phyloP scores from a whole-genome alignment of 345 rosid genomes.

The Bretschneidera sinensis region DNA sequence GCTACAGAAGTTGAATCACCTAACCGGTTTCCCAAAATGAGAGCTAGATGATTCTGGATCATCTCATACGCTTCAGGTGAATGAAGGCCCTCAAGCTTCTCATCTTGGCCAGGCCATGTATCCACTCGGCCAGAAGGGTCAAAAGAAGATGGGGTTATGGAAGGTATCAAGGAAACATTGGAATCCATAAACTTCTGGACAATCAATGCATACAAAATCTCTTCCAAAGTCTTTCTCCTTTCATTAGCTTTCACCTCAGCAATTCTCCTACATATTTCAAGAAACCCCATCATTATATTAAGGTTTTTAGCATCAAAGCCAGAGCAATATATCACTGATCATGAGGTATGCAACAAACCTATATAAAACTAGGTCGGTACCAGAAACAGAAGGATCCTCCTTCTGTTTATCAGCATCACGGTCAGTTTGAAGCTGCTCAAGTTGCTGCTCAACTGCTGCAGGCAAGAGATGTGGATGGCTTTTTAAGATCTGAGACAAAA shows the following conservation, averaged over 20 bases:
- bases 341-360: conserved; percentile 40
- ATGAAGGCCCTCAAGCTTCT: conserved; percentile 70
- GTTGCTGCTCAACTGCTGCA: conserved; percentile 95
- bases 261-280: conserved; percentile 58
- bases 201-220: conserved; percentile 81
- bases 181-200: conserved; percentile 96
- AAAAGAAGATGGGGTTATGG: conserved; percentile 40
- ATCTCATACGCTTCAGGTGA: conserved; percentile 88
- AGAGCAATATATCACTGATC: neutral
- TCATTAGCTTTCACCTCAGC: conserved; percentile 94
- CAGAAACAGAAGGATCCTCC: conserved; percentile 62
- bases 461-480: conserved; percentile 95
- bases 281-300: conserved; percentile 4
- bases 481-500: conserved; percentile 69
- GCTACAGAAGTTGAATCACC: conserved; percentile 56
- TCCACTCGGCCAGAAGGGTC: conserved; percentile 62
- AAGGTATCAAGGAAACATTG: conserved; percentile 66
- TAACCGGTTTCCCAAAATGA: conserved; percentile 69
- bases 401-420: conserved; percentile 62
- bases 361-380: conserved; percentile 73
- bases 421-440: conserved; percentile 86
- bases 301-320: neutral
- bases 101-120: conserved; percentile 61
- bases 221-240: conserved; percentile 71
- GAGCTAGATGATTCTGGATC: conserved; percentile 89